Evolutionary conservation across 2,329 filamentous ascomycete genomes (phyloP), one percentile per base, ranked within the genome.

Genomic region (Arthrobotrys sphaeroides): DNA sequence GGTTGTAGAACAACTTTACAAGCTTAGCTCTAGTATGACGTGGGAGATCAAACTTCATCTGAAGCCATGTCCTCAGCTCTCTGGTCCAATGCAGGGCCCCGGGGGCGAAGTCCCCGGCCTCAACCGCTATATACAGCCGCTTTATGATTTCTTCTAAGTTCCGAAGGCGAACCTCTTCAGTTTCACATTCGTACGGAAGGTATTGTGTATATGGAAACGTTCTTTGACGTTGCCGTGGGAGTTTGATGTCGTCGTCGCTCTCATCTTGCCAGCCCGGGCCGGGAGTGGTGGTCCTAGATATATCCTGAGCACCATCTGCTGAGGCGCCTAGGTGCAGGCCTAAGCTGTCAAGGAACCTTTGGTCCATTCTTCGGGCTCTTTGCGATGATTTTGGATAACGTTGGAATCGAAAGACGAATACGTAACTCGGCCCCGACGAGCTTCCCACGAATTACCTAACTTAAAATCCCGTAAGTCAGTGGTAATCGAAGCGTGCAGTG

Each of bases 51-150:
- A 99, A 99, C 86, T 99, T 99, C 83, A 99, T 89, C 64, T 91
- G 91, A 78, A 99, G 86, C 95, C 96, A 99, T 83, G 91, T 92
- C 81, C 94, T 89, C 53, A 99, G 90, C 87, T 99, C 95, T 79
- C 94, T 90, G 13, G 95, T 97, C 95, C 95, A 99, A 83, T 99
- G 94, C 76, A 97, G 86, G 26, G 94, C 95, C 33, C 95, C 95
- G 0, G 94, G 92, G 22, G 91, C 90, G 83, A 98, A 98, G 83
- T 99, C 95, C 78, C 97, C 93, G 2, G 95, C 91, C 81, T 93
- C 90, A 77, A 99, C 87, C 69, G 94, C 89, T 79, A 97, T 92
- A 82, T 97, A 98, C 28, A 99, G 90, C 81, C 97, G 92, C 82
- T 94, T 95, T 79, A 98, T 86, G 79, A 97, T 98, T 81, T 93